These are phyloP conservation scores for Calocybe indica DNA, from an alignment of 768 basidiomycete species.

Conservation along the genomic window DNA sequence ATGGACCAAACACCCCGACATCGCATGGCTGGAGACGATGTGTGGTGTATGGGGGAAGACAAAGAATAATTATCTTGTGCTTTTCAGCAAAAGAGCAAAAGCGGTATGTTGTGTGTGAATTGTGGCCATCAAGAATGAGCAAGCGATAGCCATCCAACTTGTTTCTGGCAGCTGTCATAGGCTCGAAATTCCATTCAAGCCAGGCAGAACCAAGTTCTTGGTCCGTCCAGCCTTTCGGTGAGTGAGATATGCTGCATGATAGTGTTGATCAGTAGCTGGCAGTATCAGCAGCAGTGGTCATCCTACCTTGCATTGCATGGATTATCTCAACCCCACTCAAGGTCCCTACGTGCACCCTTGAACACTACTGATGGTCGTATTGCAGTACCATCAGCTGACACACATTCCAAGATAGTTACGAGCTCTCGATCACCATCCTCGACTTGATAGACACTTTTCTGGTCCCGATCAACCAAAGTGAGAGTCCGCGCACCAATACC, in stretches of 20 bases:
- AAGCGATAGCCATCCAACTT: constrained; percentile 15
- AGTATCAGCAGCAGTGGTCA: constrained; percentile 1
- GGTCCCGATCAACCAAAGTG: constrained; percentile 12
- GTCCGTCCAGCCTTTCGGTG: constrained; percentile 36
- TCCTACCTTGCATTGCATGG: constrained; percentile 23
- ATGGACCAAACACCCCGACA: constrained; percentile 31
- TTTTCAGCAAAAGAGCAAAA: constrained; percentile 21
- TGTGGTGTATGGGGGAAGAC: no score
- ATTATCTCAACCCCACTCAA: constrained; percentile 18
- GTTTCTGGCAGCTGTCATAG: constrained; percentile 11
- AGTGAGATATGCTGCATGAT: constrained; percentile 23
- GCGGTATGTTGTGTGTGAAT: constrained; percentile 24
- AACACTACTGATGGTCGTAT: constrained; percentile 33
- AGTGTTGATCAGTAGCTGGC: background rate
- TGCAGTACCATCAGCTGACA: constrained; percentile 34
- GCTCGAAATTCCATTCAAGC: constrained; percentile 30
- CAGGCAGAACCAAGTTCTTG: constrained; percentile 29
- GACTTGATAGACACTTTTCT: constrained; percentile 12
- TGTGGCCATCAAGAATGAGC: constrained; percentile 34
- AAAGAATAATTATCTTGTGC: constrained; percentile 23
- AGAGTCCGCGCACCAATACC: no score
- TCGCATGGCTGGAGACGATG: constrained; percentile 30
- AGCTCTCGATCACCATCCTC: no score
- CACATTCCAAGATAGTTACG: constrained; percentile 39
- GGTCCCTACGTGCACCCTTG: constrained; percentile 17